Conservation (phyloP, 306 rosid species). For the Styphnolobium japonicum region DNA sequence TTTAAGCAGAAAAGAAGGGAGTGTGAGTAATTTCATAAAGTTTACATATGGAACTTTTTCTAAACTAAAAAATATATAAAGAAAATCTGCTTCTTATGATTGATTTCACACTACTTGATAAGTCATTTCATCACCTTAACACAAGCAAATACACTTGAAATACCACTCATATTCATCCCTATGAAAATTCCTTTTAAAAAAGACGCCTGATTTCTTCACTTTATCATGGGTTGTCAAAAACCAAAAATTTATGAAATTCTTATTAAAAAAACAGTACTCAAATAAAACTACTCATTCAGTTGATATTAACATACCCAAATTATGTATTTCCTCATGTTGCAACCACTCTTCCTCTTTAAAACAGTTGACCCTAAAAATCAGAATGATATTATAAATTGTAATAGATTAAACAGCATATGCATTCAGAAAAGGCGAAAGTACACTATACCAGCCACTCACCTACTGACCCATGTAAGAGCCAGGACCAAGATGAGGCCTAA, state of each 20-base stretch:
- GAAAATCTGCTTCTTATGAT: neutral
- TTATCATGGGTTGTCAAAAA: neutral
- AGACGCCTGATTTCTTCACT: neutral
- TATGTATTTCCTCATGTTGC: neutral
- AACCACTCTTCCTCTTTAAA: neutral
- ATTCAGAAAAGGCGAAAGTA: neutral
- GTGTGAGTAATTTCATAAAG: neutral
- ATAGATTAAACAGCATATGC: neutral
- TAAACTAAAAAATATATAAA: neutral
- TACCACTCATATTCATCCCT: neutral
- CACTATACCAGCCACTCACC: conserved; percentile 14
- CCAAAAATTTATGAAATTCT: neutral
- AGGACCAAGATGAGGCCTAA: conserved; percentile 39
- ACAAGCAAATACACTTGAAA: neutral
- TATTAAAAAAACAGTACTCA: neutral
- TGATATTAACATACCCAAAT: neutral
- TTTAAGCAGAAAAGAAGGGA: neutral
- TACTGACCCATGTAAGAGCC: conserved; percentile 46
- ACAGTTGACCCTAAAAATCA: neutral
- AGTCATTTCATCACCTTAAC: neutral
- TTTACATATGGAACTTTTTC: neutral
- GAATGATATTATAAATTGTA: neutral
- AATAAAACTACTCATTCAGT: neutral
- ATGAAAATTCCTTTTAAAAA: too few relatives aligned
- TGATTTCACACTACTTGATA: neutral